Base-by-base conservation (phyloP, 2,329 filamentous ascomycete genomes). In the Aureobasidium sp. region DNA sequence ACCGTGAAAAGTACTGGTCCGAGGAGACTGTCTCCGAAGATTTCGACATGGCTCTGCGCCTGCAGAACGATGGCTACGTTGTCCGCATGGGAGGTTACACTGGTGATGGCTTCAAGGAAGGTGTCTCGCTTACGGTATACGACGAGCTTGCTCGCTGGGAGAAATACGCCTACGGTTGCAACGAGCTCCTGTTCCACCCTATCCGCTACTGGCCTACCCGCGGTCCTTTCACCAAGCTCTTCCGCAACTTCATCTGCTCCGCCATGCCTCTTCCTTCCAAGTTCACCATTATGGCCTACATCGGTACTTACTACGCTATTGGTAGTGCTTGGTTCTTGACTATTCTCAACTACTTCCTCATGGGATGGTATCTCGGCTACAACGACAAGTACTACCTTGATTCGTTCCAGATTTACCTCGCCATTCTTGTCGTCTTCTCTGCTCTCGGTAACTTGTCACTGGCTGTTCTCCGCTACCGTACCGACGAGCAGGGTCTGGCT, bases 111-210 rank as follows among this genome's bases (percentile, higher is more conserved):
- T 91, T 91, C 79, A 87, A 91, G 72, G 89, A 93, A 72, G 89
- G 90, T 66, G 89, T 93, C 60, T 92, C 89, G 1, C 78, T 93
- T 62, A 93, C 89, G 0, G 88, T 93, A 11, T 91, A 93, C 71
- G 89, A 93, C 74, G 90, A 93, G 74, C 80, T 93, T 64, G 87
- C 88, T 1, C 87, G 89, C 62, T 93, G 90, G 89, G 89, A 93
- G 71, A 93, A 93, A 75, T 91, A 91, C 71, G 90, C 89, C 3
- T 92, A 91, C 69, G 89, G 89, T 41, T 92, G 90, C 75, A 90
- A 89, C 72, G 89, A 92, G 76, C 79, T 93, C 62, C 80, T 93
- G 62, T 93, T 94, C 78, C 83, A 93, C 70, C 90, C 89, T 3
- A 78, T 93, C 64, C 82, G 83, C 64, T 85, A 84, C 67, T 93